Percentiles rank a stretch among this genome's conserved stretches.
These are phyloP conservation scores for Vigna reflexopilosa DNA, from an alignment of 306 rosid species.

Conservation along the genomic window DNA sequence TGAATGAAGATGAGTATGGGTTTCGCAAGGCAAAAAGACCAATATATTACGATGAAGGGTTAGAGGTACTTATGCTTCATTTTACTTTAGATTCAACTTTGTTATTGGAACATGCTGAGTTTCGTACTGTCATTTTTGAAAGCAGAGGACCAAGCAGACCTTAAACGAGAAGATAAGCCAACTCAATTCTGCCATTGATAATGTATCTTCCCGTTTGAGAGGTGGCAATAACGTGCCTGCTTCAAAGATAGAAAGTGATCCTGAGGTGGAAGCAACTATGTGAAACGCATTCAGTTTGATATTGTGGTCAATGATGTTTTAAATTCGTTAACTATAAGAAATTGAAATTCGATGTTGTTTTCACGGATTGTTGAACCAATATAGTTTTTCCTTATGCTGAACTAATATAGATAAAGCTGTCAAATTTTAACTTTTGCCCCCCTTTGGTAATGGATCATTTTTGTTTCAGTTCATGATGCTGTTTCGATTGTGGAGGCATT, in stretches of 20 bases:
- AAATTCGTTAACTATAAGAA: conserved; percentile 19
- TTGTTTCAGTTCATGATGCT: conserved; percentile 15
- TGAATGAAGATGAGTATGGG: conserved; percentile 89
- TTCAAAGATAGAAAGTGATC: conserved; percentile 66
- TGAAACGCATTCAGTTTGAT: conserved; percentile 46
- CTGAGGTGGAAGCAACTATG: conserved; percentile 78
- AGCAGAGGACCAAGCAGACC: conserved; percentile 81
- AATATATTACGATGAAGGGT: conserved; percentile 87
- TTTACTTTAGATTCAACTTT: conserved; percentile 23
- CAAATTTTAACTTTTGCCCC: not conserved
- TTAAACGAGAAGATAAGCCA: conserved; percentile 87
- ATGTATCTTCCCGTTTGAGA: conserved; percentile 91
- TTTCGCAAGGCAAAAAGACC: conserved; percentile 87
- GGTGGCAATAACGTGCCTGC: conserved; percentile 76
- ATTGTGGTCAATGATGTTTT: conserved; percentile 38
- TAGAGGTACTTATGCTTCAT: conserved; percentile 66
- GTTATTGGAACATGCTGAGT: conserved; percentile 21
- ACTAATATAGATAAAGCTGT: conserved; percentile 30
- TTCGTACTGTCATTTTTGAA: conserved; percentile 37
- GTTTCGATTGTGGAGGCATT: not conserved
- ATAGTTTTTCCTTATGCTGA: not conserved
- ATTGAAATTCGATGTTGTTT: conserved; percentile 27
- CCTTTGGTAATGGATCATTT: conserved; percentile 21
- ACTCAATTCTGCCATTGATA: conserved; percentile 94
- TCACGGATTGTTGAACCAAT: conserved; percentile 32